phyloP scores from a whole-genome alignment of 305 asterid species.

The Fraxinus platypoda region DNA sequence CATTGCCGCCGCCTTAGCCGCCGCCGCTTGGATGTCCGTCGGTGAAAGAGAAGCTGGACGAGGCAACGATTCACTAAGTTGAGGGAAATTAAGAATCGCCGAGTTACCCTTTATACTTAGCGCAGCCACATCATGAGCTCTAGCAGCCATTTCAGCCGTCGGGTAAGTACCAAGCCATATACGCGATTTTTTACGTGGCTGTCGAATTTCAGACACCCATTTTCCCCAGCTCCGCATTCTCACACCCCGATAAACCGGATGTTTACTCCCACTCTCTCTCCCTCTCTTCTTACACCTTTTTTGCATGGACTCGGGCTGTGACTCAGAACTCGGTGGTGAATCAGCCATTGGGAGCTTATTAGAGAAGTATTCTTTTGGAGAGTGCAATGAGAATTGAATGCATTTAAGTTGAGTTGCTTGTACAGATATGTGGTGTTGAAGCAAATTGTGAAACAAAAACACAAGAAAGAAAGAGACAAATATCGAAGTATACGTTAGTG shows the following conservation, averaged over 20 bases:
- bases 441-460: slow-evolving; percentile 25
- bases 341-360: slow-evolving; percentile 18
- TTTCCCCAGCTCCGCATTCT: slow-evolving; percentile 79
- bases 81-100: slow-evolving; percentile 60
- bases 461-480: slow-evolving; percentile 25
- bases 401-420: slow-evolving; percentile 29
- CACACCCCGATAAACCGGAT: slow-evolving; percentile 63
- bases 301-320: background rate
- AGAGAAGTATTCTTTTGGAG: background rate
- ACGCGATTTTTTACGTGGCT: slow-evolving; percentile 64
- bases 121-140: slow-evolving; percentile 80
- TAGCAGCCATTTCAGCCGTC: slow-evolving; percentile 79
- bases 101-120: slow-evolving; percentile 55
- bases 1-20: slow-evolving; percentile 78
- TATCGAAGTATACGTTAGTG: slow-evolving; percentile 41
- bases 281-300: slow-evolving; percentile 18
- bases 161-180: slow-evolving; percentile 73
- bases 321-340: slow-evolving; percentile 31
- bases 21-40: slow-evolving; percentile 64
- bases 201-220: slow-evolving; percentile 78
- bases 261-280: slow-evolving; percentile 33
- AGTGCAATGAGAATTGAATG: slow-evolving; percentile 18
- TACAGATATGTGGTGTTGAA: slow-evolving; percentile 24
- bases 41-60: slow-evolving; percentile 62
- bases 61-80: slow-evolving; percentile 50